phyloP scores from a whole-genome alignment of 352 stramenopile species.

The Thalassiosira mediterranea region DNA sequence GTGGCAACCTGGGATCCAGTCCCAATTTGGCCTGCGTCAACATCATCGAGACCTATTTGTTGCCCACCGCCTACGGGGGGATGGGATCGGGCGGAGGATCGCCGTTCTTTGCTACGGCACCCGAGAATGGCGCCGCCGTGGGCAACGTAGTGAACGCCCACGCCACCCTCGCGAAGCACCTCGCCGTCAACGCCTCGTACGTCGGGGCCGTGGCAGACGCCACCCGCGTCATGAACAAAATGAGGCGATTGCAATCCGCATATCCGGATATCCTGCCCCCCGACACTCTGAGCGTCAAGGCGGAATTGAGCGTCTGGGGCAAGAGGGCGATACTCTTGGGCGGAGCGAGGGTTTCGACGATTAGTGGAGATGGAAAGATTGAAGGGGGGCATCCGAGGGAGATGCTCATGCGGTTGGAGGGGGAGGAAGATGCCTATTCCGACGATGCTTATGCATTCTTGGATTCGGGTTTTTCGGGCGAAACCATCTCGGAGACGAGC shows the following conservation, averaged over 20 bases:
- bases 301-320: constrained; percentile 42
- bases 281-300: constrained; percentile 40
- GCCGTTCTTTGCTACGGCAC: constrained; percentile 3
- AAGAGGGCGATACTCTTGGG: constrained; percentile 33
- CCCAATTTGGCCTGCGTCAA: constrained; percentile 36
- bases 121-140: not conserved
- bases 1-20: constrained; percentile 9
- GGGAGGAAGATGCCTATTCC: not conserved
- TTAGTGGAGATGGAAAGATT: constrained; percentile 1
- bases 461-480: no score
- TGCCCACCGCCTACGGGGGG: constrained; percentile 33
- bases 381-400: not conserved
- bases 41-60: constrained; percentile 48
- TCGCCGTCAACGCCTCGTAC: constrained; percentile 17
- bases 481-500: no score
- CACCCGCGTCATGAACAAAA: constrained; percentile 41
- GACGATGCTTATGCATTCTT: no score
- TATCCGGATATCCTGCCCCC: constrained; percentile 30
- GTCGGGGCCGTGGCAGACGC: constrained; percentile 37
- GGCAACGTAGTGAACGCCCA: constrained; percentile 6
- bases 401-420: not conserved
- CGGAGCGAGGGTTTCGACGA: no score
- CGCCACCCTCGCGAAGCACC: constrained; percentile 37
- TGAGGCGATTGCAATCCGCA: constrained; percentile 28
- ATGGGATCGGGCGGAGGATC: constrained; percentile 5